phyloP scores from a whole-genome alignment of 306 rosid species.

The Castanea mollissima region DNA sequence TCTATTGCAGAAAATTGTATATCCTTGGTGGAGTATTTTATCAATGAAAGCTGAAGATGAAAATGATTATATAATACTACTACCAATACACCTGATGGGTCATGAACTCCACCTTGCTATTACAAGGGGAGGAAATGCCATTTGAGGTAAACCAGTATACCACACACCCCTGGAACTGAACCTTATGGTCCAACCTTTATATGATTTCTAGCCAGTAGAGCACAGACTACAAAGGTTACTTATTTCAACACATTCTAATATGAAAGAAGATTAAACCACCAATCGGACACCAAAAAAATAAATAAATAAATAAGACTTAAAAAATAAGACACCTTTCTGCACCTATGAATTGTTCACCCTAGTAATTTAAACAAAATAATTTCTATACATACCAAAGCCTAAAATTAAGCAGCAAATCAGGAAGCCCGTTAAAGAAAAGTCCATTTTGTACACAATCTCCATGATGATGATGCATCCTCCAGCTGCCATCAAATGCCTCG shows the following conservation, averaged over 20 bases:
- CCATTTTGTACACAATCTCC: slow-evolving; percentile 83
- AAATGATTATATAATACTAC: not conserved
- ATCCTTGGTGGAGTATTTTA: not conserved
- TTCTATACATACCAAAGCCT: slow-evolving; percentile 76
- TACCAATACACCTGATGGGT: no score
- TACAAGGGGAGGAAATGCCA: no score
- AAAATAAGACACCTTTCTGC: not conserved
- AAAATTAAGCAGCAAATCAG: slow-evolving; percentile 74
- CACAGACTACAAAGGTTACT: not conserved
- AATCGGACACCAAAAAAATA: not conserved
- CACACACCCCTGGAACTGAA: no score
- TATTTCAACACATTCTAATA: slow-evolving; percentile 4
- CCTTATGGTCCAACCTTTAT: not conserved
- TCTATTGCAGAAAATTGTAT: not conserved
- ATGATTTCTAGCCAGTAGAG: not conserved
- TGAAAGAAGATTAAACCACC: not conserved
- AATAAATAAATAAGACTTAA: not conserved
- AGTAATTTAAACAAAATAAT: not conserved
- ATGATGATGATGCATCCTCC: slow-evolving; percentile 78
- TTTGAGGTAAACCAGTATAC: no score
- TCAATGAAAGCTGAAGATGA: not conserved
- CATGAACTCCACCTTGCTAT: no score
- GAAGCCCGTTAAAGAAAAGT: slow-evolving; percentile 83
- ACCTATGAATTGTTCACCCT: slow-evolving; percentile 15
- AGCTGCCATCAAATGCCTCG: slow-evolving; percentile 91